Conservation (phyloP, 2,329 filamentous ascomycete genomes). For the Sporothrix variecibatus region DNA sequence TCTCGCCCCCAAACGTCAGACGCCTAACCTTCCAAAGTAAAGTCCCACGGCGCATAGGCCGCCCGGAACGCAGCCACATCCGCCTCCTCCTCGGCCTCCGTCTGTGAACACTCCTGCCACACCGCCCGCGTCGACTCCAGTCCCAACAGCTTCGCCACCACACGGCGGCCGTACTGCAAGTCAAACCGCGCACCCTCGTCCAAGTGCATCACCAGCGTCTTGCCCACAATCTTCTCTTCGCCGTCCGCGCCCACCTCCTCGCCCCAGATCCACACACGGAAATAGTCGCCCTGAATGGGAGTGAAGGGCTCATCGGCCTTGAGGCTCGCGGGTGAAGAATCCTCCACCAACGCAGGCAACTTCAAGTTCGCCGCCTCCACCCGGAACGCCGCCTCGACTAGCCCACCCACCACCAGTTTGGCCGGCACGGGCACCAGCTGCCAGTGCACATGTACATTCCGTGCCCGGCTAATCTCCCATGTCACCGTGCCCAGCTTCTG, state of each 20-base stretch:
- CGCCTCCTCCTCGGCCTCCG: conserved; percentile 71
- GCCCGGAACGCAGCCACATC: conserved; percentile 79
- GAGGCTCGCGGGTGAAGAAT: conserved; percentile 21
- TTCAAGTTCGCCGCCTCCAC: conserved; percentile 78
- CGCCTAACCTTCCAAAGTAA: conserved; percentile 51
- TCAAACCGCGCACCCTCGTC: conserved; percentile 76
- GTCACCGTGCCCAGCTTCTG: conserved; percentile 77
- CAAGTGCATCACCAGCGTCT: conserved; percentile 73
- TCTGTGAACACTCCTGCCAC: conserved; percentile 84
- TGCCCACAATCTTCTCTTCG: conserved; percentile 55
- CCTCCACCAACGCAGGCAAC: conserved; percentile 53
- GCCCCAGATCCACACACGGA: conserved; percentile 80
- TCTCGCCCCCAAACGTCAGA: background rate
- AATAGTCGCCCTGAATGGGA: conserved; percentile 65
- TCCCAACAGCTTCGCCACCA: conserved; percentile 82
- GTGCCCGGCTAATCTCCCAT: conserved; percentile 84
- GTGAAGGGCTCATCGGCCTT: conserved; percentile 54
- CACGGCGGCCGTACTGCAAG: conserved; percentile 83
- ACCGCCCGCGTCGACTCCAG: conserved; percentile 70
- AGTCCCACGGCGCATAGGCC: conserved; percentile 85
- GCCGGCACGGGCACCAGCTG: conserved; percentile 80
- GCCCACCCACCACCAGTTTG: conserved; percentile 66
- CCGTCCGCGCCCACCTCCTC: conserved; percentile 35
- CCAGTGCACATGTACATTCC: conserved; percentile 89
- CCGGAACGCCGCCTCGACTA: conserved; percentile 86